Conservation (phyloP, 1,284 basidiomycete genomes). For the Sporisorium iseilematis-ciliati region DNA sequence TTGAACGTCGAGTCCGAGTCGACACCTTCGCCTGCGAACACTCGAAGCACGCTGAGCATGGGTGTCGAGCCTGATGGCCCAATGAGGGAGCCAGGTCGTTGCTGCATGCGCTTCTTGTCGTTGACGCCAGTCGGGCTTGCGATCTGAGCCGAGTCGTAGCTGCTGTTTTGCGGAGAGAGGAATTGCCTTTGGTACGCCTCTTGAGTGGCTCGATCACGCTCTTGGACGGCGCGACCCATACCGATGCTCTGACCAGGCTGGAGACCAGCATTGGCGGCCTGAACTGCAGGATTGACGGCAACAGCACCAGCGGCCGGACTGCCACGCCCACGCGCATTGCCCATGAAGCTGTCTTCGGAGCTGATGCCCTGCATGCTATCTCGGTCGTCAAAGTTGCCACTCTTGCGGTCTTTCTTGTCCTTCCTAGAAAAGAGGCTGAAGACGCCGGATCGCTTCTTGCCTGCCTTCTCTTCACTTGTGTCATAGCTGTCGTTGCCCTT, state of each 20-base stretch:
- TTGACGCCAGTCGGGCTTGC: constrained; percentile 14
- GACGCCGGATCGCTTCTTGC: constrained; percentile 66
- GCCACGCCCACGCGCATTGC: constrained; percentile 16
- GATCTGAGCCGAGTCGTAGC: constrained; percentile 20
- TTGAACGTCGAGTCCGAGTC: constrained; percentile 97
- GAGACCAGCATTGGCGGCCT: constrained; percentile 39
- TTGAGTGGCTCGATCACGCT: constrained; percentile 57
- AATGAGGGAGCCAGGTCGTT: constrained; percentile 68
- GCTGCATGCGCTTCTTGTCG: constrained; percentile 30
- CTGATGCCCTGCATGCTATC: constrained; percentile 51
- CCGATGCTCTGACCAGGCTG: constrained; percentile 52
- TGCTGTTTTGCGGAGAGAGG: constrained; percentile 41
- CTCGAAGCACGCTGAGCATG: constrained; percentile 89
- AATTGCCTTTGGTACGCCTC: constrained; percentile 64
- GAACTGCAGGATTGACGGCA: constrained; percentile 26
- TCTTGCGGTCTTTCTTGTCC: constrained; percentile 66
- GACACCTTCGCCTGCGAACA: constrained; percentile 85
- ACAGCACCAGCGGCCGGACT: constrained; percentile 22
- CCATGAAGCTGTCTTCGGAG: constrained; percentile 47
- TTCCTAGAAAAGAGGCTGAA: constrained; percentile 65
- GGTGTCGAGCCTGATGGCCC: constrained; percentile 75
- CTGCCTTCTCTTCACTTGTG: constrained; percentile 52
- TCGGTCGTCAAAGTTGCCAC: constrained; percentile 50
- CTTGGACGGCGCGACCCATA: constrained; percentile 59
- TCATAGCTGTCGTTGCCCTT: constrained; percentile 50